Conservation (phyloP, 1,284 basidiomycete genomes). For the Violaceomyces palustris region DNA sequence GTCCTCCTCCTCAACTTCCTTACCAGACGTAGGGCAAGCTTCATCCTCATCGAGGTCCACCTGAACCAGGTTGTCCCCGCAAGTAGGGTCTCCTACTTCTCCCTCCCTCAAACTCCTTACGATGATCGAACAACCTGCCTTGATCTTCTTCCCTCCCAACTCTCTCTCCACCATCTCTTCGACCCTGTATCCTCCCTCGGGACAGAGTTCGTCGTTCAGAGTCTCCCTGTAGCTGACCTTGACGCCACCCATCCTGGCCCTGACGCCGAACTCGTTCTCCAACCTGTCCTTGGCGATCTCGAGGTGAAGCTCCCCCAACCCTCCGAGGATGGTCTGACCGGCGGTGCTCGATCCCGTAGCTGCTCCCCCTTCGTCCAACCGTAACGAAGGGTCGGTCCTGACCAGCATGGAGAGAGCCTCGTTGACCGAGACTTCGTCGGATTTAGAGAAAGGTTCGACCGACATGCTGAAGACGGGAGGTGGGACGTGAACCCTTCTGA, state of each 20-base stretch:
- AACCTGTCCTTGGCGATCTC: constrained; percentile 78
- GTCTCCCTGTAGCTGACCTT: constrained; percentile 76
- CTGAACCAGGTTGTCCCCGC: constrained; percentile 25
- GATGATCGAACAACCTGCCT: constrained; percentile 20
- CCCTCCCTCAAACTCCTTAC: constrained; percentile 20
- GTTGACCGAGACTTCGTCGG: constrained; percentile 68
- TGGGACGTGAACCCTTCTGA: constrained; percentile 72
- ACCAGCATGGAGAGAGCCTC: constrained; percentile 68
- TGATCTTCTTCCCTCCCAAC: constrained; percentile 36
- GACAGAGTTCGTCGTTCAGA: constrained; percentile 54
- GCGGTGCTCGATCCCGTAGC: constrained; percentile 55
- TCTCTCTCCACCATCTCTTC: constrained; percentile 40
- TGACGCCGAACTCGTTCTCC: constrained; percentile 70
- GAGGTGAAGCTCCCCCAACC: constrained; percentile 76
- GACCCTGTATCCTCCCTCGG: constrained; percentile 3
- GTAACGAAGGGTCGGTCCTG: constrained; percentile 80
- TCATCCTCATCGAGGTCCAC: constrained; percentile 1
- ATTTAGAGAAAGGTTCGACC: constrained; percentile 45
- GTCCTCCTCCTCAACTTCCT: constrained; percentile 1
- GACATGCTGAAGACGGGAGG: constrained; percentile 63
- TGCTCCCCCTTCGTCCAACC: constrained; percentile 54
- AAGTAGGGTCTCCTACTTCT: constrained; percentile 6
- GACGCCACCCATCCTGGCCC: constrained; percentile 71
- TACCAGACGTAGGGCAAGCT: background rate
- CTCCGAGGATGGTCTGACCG: constrained; percentile 75